These are phyloP conservation scores for Usnea hakonensis DNA, from an alignment of 495 filamentous ascomycete genomes.

Conservation along the genomic window DNA sequence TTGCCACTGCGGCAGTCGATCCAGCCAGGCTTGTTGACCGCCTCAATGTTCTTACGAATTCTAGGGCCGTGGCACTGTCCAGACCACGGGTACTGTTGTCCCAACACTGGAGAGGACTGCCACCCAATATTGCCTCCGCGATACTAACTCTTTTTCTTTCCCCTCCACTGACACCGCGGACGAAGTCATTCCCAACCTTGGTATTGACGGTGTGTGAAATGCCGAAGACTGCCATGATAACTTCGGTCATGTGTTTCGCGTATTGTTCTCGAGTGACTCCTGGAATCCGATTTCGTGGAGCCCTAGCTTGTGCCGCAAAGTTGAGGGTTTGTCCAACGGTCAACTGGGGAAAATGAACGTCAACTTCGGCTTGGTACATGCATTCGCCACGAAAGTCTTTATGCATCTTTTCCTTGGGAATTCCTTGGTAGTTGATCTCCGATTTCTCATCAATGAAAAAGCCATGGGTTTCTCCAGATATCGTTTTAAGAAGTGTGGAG, in stretches of 20 bases:
- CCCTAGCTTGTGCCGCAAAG: slow-evolving; percentile 65
- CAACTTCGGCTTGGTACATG: slow-evolving; percentile 74
- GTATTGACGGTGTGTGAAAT: slow-evolving; percentile 71
- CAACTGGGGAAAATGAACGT: slow-evolving; percentile 77
- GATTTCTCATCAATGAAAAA: slow-evolving; percentile 56
- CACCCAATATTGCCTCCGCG: slow-evolving; percentile 58
- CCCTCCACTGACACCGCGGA: slow-evolving; percentile 73
- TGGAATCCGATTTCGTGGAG: slow-evolving; percentile 53
- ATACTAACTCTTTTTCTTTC: slow-evolving; percentile 81
- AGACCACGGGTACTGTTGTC: slow-evolving; percentile 77
- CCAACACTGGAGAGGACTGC: slow-evolving; percentile 70
- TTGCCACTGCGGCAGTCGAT: slow-evolving; percentile 64
- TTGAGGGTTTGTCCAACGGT: slow-evolving; percentile 70
- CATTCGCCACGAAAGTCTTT: slow-evolving; percentile 65
- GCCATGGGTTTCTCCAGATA: slow-evolving; percentile 69
- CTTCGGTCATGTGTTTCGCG: slow-evolving; percentile 58
- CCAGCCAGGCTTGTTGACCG: slow-evolving; percentile 57
- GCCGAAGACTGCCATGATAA: slow-evolving; percentile 74
- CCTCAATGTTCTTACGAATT: slow-evolving; percentile 64
- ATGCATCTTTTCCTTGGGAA: slow-evolving; percentile 55
- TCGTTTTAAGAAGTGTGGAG: slow-evolving; percentile 71
- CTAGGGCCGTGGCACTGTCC: slow-evolving; percentile 73
- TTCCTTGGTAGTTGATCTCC: slow-evolving; percentile 69
- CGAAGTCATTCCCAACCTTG: slow-evolving; percentile 68
- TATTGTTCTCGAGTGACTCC: slow-evolving; percentile 54